Percentiles rank a stretch among this genome's conserved stretches.
Conservation (phyloP, 768 basidiomycete genomes). For the Sarcodon sp. region DNA sequence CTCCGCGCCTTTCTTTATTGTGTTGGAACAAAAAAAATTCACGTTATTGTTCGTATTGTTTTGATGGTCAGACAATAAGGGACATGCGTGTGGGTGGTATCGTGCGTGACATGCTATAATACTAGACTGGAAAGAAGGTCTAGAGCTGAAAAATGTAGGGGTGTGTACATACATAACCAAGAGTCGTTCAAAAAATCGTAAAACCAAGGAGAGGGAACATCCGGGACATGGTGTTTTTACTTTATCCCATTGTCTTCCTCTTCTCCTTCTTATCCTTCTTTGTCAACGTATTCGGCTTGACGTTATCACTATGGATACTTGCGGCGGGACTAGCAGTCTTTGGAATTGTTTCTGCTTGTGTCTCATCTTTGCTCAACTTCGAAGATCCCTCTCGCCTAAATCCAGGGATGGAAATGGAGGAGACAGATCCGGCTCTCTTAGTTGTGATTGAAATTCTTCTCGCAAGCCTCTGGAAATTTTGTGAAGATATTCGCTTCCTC, state of each 20-base stretch:
- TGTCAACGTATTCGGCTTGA: constrained; percentile 25
- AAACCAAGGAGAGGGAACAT: neutral
- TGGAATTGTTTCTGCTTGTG: constrained; percentile 7
- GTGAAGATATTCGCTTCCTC: constrained; percentile 61
- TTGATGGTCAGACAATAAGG: no score
- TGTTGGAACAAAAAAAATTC: no score
- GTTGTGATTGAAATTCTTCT: constrained; percentile 58
- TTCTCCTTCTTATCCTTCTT: constrained; percentile 47
- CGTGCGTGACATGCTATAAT: no score
- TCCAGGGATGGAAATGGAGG: constrained; percentile 38
- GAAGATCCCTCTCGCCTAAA: constrained; percentile 37
- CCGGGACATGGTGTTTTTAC: constrained; percentile 17
- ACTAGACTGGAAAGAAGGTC: neutral
- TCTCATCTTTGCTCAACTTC: constrained; percentile 15
- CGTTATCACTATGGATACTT: constrained; percentile 43
- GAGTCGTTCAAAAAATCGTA: neutral
- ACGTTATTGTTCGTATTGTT: no score
- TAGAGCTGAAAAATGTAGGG: neutral
- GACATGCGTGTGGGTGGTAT: no score
- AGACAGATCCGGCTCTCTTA: constrained; percentile 37
- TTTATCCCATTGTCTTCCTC: constrained; percentile 23
- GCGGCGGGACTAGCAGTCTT: constrained; percentile 37
- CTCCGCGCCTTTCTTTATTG: no score
- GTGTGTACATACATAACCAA: neutral
- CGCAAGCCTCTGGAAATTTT: constrained; percentile 77